Evolutionary conservation across 352 stramenopile genomes (phyloP).

Genomic region (Phytophthora macrochlamydospora): DNA sequence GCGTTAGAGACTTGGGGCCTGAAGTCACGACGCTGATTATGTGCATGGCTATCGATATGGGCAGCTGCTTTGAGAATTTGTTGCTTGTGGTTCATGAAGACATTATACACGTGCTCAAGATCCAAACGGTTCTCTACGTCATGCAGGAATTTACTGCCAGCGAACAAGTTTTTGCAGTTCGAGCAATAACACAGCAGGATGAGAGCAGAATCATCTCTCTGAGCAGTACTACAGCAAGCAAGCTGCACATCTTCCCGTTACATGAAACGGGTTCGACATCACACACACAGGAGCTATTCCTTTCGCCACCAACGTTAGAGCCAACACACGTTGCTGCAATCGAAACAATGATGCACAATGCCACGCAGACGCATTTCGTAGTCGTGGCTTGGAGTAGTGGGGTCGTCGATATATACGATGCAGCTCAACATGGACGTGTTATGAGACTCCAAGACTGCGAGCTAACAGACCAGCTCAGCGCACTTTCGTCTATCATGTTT

Average conservation of each 20-base stretch:
- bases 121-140: conserved; percentile 51
- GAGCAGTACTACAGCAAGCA: conserved; percentile 23
- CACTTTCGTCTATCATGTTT: conserved; percentile 27
- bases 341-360: conserved; percentile 26
- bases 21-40: conserved; percentile 31
- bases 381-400: conserved; percentile 59
- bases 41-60: conserved; percentile 61
- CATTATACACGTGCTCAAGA: conserved; percentile 72
- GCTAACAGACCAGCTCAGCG: conserved; percentile 46
- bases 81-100: conserved; percentile 56
- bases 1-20: conserved; percentile 10
- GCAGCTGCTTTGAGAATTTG: conserved; percentile 50
- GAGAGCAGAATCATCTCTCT: conserved; percentile 23
- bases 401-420: conserved; percentile 47
- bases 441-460: conserved; percentile 51
- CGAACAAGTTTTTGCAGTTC: conserved; percentile 29
- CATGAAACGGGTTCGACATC: neutral
- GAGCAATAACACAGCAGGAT: conserved; percentile 15
- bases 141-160: conserved; percentile 25
- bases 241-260: conserved; percentile 25
- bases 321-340: conserved; percentile 17
- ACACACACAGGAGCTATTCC: conserved; percentile 15
- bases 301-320: conserved; percentile 3
- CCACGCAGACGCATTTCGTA: conserved; percentile 24
- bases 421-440: conserved; percentile 23